Evolutionary conservation across 2,329 filamentous ascomycete species (phyloP).

Genomic region (Botrytis medusae): DNA sequence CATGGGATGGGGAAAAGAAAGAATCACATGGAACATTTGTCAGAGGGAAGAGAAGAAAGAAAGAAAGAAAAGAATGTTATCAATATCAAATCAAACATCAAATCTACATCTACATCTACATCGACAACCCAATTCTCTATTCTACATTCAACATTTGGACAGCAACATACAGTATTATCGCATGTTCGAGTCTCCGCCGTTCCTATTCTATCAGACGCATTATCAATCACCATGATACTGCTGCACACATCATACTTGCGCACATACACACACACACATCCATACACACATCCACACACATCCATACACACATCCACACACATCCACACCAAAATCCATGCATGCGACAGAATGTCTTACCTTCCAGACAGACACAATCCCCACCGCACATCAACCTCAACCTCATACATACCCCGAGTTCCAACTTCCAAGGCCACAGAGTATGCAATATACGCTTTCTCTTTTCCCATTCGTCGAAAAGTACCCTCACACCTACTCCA

Average conservation of each 20-base stretch:
- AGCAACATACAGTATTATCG: background rate
- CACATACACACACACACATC: background rate
- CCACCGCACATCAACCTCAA: background rate
- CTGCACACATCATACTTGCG: too few species aligned
- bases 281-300: background rate
- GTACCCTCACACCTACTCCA: background rate
- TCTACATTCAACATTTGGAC: background rate
- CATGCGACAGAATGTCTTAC: conserved; percentile 7
- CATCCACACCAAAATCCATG: background rate
- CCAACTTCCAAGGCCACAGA: background rate
- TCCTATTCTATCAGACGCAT: background rate
- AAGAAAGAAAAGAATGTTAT: background rate
- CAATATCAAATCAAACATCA: background rate
- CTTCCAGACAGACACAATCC: background rate
- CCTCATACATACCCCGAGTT: background rate
- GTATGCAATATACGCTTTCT: background rate
- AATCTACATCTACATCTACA: too few species aligned
- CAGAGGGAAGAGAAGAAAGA: background rate
- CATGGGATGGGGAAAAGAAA: background rate
- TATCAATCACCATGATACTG: background rate
- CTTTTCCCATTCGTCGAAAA: background rate
- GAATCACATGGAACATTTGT: background rate
- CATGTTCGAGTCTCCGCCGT: background rate
- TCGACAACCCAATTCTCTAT: too few species aligned
- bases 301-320: background rate